phyloP scores from a whole-genome alignment of 2,329 filamentous ascomycete species.

The Microcera coccophila region DNA sequence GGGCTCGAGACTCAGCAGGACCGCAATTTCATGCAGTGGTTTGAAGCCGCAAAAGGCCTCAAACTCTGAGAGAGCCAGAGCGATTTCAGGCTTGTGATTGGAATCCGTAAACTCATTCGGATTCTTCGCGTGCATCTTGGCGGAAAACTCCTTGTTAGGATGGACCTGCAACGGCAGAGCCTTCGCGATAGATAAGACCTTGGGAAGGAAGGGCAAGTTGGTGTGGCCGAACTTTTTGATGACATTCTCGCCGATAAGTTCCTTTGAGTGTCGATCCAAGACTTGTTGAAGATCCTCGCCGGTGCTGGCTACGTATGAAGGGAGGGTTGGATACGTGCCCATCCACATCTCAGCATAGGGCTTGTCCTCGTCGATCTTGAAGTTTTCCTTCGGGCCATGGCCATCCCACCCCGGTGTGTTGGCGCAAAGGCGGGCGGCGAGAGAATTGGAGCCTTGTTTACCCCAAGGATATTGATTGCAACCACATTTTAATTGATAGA shows the following conservation, averaged over 20 bases:
- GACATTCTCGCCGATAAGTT: conserved; percentile 60
- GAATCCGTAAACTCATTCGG: conserved; percentile 64
- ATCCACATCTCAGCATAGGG: conserved; percentile 70
- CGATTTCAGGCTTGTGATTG: conserved; percentile 80
- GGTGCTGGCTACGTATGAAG: conserved; percentile 59
- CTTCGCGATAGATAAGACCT: conserved; percentile 72
- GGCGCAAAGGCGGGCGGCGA: conserved; percentile 62
- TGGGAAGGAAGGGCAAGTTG: conserved; percentile 69
- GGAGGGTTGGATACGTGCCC: conserved; percentile 69
- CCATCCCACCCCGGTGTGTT: conserved; percentile 53
- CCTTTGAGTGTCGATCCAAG: conserved; percentile 56
- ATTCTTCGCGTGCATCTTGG: conserved; percentile 59
- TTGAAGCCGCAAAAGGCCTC: conserved; percentile 76
- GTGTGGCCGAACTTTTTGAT: conserved; percentile 55
- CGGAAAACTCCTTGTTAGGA: conserved; percentile 64
- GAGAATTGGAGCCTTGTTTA: conserved; percentile 60
- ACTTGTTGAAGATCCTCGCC: conserved; percentile 63
- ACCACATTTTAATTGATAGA: conserved; percentile 45
- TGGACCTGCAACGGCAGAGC: conserved; percentile 73
- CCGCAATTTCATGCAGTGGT: conserved; percentile 55
- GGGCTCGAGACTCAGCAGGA: conserved; percentile 50
- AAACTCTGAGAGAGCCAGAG: conserved; percentile 66
- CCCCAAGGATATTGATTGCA: conserved; percentile 68
- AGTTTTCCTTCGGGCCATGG: conserved; percentile 34
- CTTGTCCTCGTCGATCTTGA: conserved; percentile 60